phyloP scores from a whole-genome alignment of 176 grass and related monocot species.

The Saccharum spontaneum region DNA sequence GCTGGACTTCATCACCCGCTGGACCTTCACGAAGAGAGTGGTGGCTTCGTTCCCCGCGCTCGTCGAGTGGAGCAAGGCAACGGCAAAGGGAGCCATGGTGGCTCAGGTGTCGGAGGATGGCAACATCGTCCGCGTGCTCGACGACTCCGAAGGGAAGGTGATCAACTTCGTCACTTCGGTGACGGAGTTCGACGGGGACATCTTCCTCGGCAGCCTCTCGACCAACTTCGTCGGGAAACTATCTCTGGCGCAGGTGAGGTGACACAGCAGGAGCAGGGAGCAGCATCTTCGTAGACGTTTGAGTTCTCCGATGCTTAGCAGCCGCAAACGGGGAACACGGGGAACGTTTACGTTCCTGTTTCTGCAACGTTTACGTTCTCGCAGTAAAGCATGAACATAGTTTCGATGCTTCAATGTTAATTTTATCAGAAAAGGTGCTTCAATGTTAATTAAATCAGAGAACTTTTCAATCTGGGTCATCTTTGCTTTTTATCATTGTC shows the following conservation, averaged over 20 bases:
- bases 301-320: neutral
- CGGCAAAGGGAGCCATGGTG: constrained; percentile 34
- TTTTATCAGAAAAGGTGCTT: too few species aligned
- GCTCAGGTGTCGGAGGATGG: constrained; percentile 59
- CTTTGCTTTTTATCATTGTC: too few species aligned
- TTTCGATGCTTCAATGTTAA: too few species aligned
- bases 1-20: constrained; percentile 39
- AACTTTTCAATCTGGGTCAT: too few species aligned
- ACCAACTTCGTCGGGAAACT: constrained; percentile 69
- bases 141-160: constrained; percentile 55
- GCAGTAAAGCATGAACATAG: too few species aligned
- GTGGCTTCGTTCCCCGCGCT: constrained; percentile 52
- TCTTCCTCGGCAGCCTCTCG: constrained; percentile 58
- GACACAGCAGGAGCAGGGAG: neutral
- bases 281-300: neutral
- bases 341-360: too few species aligned
- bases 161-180: constrained; percentile 64
- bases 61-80: neutral
- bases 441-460: too few species aligned
- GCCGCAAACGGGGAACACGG: too few species aligned
- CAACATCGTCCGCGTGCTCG: constrained; percentile 48
- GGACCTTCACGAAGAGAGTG: constrained; percentile 36
- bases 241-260: constrained; percentile 25
- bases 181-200: constrained; percentile 54
- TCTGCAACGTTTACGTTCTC: too few species aligned